These are phyloP conservation scores for Ceratocystis albifundus DNA, from an alignment of 2,329 filamentous ascomycete genomes.

Conservation along the genomic window DNA sequence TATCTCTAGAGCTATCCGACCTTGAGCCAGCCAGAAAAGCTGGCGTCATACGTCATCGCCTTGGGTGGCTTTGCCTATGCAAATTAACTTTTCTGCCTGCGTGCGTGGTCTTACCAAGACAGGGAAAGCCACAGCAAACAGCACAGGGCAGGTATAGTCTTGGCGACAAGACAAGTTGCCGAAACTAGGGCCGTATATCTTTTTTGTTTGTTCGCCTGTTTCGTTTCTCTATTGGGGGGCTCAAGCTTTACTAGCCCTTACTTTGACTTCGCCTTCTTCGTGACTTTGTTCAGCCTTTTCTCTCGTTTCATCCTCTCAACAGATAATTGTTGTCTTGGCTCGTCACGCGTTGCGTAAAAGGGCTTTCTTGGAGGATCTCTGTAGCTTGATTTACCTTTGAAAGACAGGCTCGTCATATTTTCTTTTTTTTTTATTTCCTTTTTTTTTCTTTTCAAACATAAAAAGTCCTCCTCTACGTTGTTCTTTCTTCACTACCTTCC, in stretches of 20 bases:
- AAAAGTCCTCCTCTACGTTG: neutral
- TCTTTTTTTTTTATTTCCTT: neutral
- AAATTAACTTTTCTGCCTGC: neutral
- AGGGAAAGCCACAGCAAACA: neutral
- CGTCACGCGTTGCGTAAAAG: neutral
- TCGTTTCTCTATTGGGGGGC: neutral
- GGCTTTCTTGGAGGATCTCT: neutral
- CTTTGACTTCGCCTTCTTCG: neutral
- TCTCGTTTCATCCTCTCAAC: neutral
- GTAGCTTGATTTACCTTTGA: neutral
- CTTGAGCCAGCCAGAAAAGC: neutral
- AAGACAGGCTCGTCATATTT: neutral
- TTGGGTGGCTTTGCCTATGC: constrained; percentile 3
- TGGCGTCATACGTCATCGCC: constrained; percentile 6
- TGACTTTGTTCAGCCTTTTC: neutral
- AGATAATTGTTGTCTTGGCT: neutral
- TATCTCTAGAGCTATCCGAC: neutral
- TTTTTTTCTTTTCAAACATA: neutral
- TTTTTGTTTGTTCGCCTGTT: neutral
- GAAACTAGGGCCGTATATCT: neutral
- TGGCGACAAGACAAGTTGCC: constrained; percentile 1
- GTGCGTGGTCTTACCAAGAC: neutral
- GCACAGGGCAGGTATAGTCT: constrained; percentile 3
- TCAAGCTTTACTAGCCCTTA: neutral
- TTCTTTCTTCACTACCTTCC: neutral